Percentiles rank a stretch among this genome's conserved stretches.
phyloP scores from a whole-genome alignment of 116 monocot genomes.

The Trichopus zeylanicus region DNA sequence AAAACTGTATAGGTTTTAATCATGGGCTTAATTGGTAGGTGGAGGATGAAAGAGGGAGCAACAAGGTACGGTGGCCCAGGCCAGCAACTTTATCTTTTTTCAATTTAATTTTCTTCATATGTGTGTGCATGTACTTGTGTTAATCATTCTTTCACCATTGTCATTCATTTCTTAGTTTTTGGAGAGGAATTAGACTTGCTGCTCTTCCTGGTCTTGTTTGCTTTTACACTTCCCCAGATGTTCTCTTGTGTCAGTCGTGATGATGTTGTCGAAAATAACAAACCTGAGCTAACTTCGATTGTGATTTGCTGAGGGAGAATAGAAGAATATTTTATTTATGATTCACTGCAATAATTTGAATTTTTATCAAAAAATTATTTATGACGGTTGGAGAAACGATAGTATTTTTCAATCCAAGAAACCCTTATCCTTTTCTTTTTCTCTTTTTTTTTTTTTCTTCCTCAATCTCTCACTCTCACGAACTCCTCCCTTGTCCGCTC shows the following conservation, averaged over 20 bases:
- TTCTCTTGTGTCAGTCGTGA: neutral
- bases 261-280: neutral
- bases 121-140: neutral
- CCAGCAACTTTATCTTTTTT: conserved; percentile 10
- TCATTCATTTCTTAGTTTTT: neutral
- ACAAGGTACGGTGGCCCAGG: neutral
- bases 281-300: conserved; percentile 1
- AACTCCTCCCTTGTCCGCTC: no score
- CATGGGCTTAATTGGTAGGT: conserved; percentile 13
- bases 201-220: neutral
- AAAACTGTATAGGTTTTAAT: conserved; percentile 4
- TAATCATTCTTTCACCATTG: neutral
- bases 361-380: no score
- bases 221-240: conserved; percentile 12
- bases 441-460: no score
- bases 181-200: neutral
- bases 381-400: no score
- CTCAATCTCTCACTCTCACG: no score
- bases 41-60: neutral
- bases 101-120: neutral
- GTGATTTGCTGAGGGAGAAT: no score
- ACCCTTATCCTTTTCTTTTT: no score
- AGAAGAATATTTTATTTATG: no score
- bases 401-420: no score
- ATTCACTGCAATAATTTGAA: no score